Evolutionary conservation across 1,284 basidiomycete genomes (phyloP).

Genomic region (Tremellales sp.): DNA sequence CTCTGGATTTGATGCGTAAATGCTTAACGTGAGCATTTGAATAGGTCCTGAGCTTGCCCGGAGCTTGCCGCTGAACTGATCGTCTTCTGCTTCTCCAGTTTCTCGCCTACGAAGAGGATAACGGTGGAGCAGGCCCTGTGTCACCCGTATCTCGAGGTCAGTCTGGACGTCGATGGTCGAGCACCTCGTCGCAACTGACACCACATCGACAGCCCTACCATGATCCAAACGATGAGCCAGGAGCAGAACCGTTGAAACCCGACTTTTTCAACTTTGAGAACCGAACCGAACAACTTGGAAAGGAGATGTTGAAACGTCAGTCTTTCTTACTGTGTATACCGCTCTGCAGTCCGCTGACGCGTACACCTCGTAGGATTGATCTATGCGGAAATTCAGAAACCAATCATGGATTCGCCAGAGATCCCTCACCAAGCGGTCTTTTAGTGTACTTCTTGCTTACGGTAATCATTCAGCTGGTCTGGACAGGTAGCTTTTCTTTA

Average conservation of each 20-base stretch:
- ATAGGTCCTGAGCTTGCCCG: neutral
- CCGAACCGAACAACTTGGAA: slow-evolving; percentile 49
- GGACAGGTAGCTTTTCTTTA: too few species aligned
- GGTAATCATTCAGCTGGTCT: too few species aligned
- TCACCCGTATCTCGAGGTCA: slow-evolving; percentile 84
- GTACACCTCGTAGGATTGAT: slow-evolving; percentile 41
- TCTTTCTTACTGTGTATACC: neutral
- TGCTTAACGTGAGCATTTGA: slow-evolving; percentile 62
- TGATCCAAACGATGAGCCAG: slow-evolving; percentile 81
- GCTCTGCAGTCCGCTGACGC: neutral
- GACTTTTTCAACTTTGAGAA: slow-evolving; percentile 86
- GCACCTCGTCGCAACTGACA: slow-evolving; percentile 12
- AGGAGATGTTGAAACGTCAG: slow-evolving; percentile 52
- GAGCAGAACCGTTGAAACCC: slow-evolving; percentile 71
- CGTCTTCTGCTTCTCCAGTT: slow-evolving; percentile 44
- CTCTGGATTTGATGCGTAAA: slow-evolving; percentile 83
- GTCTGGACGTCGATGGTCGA: slow-evolving; percentile 35
- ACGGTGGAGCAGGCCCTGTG: slow-evolving; percentile 82
- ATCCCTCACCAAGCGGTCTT: neutral
- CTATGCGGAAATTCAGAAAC: slow-evolving; percentile 49
- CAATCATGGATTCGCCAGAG: slow-evolving; percentile 20
- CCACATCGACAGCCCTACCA: slow-evolving; percentile 65
- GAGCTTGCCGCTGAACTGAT: slow-evolving; percentile 11
- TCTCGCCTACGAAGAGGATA: slow-evolving; percentile 86
- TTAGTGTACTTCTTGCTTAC: too few species aligned